phyloP scores from a whole-genome alignment of 306 rosid species.

The Ziziphus jujuba region DNA sequence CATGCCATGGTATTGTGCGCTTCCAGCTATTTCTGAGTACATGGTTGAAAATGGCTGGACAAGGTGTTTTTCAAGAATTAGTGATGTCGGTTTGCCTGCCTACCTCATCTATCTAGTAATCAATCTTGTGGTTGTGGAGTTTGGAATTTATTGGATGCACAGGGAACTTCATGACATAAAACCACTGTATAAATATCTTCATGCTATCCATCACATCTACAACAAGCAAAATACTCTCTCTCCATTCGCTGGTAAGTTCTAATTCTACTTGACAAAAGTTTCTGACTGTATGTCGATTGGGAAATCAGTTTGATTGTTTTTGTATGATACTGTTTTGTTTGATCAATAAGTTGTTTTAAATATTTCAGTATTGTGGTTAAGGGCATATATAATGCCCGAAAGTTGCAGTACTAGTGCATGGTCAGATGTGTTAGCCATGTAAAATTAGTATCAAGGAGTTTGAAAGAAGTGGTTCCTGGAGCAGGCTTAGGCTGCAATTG shows the following conservation, averaged over 20 bases:
- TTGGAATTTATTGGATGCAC: constrained; percentile 92
- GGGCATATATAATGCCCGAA: background rate
- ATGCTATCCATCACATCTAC: constrained; percentile 86
- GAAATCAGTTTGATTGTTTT: background rate
- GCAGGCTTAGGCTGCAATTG: too few species aligned
- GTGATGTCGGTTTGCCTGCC: constrained; percentile 54
- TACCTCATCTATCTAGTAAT: constrained; percentile 52
- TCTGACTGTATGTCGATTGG: constrained; percentile 10
- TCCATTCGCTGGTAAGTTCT: constrained; percentile 86
- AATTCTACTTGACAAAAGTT: constrained; percentile 13
- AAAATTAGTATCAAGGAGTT: too few species aligned
- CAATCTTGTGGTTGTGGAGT: constrained; percentile 74
- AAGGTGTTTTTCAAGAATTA: constrained; percentile 62
- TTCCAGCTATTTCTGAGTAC: constrained; percentile 77
- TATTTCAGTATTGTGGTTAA: background rate
- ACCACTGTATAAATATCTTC: constrained; percentile 90
- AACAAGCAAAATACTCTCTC: constrained; percentile 94
- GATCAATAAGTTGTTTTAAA: background rate
- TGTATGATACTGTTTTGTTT: background rate
- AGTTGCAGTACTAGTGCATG: background rate
- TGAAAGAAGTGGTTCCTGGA: too few species aligned
- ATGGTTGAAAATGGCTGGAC: constrained; percentile 82
- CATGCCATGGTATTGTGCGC: constrained; percentile 83
- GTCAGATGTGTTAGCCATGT: too few species aligned
- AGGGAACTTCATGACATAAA: constrained; percentile 89